Evolutionary conservation across 208 protist genomes (phyloP), one percentile per base, ranked within the genome.

Genomic region (Lotmaria passim): DNA sequence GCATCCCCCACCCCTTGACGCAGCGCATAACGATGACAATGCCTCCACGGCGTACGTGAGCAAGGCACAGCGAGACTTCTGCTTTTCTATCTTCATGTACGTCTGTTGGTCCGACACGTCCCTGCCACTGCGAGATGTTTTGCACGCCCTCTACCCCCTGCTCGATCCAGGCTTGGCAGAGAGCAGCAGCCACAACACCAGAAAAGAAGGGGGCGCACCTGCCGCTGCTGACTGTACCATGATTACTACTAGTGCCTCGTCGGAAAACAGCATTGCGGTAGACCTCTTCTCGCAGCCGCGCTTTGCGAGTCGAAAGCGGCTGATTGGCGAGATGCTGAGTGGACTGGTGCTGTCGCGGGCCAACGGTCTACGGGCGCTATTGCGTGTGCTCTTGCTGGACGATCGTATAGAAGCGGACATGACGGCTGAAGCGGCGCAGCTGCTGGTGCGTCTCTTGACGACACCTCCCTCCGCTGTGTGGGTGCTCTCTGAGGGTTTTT

Each of bases 71-170:
- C 81, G 88, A 8, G 41, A 47, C 0, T 87, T 81, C 52, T 91
- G 86, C 50, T 63, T 63, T 14, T 51, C 70, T 12, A 41, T 85
- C 33, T 76, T 96, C 44, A 59, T 94, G 36, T 85, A 81, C 69
- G 68, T 92, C 6, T 89, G 84, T 71, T 91, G 79, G 73, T 75
- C 57, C 7, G 46, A 57, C 12, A n/a, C 51, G 2, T 36, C 70
- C 1, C 57, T 90, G 11, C 81, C 79, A 1, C 38, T 75, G 36
- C 44, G 71, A 15, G 52, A 58, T 24, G 69, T 94, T 3, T 63
- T 93, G 2, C 59, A 73, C 11, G 81, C 88, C 0, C 79, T 96
- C 26, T 94, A 94, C 66, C 87, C 91, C 1, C 72, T 95, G 33
- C 79, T 96, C 24, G 77, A 88, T 31, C 61, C 61, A 31, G 62